Evolutionary conservation across 495 filamentous ascomycete species (phyloP), one percentile per base, ranked within the genome.

Genomic region (Annulohypoxylon moriforme): DNA sequence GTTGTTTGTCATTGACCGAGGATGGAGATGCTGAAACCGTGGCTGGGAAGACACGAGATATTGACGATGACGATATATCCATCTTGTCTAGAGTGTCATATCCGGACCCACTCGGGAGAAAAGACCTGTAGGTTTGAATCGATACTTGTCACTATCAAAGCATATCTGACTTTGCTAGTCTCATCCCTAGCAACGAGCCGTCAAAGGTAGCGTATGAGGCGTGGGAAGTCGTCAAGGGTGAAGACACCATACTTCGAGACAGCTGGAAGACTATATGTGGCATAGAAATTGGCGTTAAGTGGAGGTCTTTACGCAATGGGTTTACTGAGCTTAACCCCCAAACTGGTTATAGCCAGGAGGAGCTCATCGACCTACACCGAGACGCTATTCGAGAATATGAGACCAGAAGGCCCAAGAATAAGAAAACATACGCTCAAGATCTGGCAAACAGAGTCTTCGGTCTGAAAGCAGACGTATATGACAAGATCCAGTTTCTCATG

Each of bases 341-440:
- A 14, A 13, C 53, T 16, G 29, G 42, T 5, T 75, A 67, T 38
- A 53, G 40, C 2, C 72, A 76, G 33, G 65, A 60, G 11, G 74
- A 76, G 18, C 59, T 76, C 16, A 71, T 64, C 8, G 68, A 69
- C n/a, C 42, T 74, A 65, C 62, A 74, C 47, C 53, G 16, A 22
- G 63, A 65, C 22, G 65, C 68, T 2, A 27, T 74, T 27, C 53
- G n/a, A 29, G 57, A 56, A 36, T 65, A 67, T 47, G 61, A 71
- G 40, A 49, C 63, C 6, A 67, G 47, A 14, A 4, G 38, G 14
- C 18, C 29, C 14, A 70, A 60, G 47, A 74, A 74, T 57, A 57
- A 52, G 46, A 57, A 11, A 34, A 60, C 68, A 14, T 76, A 76
- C 42, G 46, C 64, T n/a, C 74, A 76, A 29, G 71, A 76, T 55